Base-by-base conservation (phyloP, 2,329 filamentous ascomycete species). In the Ascochyta pisi region DNA sequence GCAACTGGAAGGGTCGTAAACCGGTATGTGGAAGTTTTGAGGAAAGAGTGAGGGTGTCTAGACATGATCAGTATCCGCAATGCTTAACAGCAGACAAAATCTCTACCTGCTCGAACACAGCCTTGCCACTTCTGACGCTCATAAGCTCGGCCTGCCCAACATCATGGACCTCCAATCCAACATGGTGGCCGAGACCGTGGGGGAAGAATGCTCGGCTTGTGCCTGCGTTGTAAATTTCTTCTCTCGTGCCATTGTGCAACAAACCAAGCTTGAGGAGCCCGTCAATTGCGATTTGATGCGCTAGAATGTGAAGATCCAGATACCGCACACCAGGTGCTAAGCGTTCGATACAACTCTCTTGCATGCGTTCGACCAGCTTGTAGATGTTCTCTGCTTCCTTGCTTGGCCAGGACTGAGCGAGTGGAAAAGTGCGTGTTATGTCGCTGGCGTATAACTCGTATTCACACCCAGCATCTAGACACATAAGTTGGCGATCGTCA, bases 131-230 rank as follows among this genome's bases (percentile, higher is more conserved):
- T 38, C 59, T 61, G 26, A 73, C 53, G 33, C 66, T 71, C 73
- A 76, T 75, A 13, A 76, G 50, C 35, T 73, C 68, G 12, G 62
- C 63, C 37, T 76, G 73, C 8, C 71, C 71, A 6, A 77, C 71
- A 63, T 97, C 93, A 74, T 97, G 93, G 2, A 92, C 96, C 73
- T 97, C 93, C 83, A 97, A 89, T 60, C 93, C 93, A 9, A 97
- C 81, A 73, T 96, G 94, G 76, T 97, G 93, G 0, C 93, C 93
- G 1, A 97, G 79, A 0, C 93, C 93, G 73, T 97, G 93, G 1
- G 93, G 93, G 70, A 96, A 91, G 80, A 97, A 97, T 1, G 92
- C 93, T 23, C 89, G 87, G 68, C 90, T 94, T n/a, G 92, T 91
- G 51, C 92, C 84, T 39, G 85, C 86, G 63, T 86, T 83, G 58